Conservation (phyloP, 2,329 filamentous ascomycete genomes). For the Stemphylium lycopersici region DNA sequence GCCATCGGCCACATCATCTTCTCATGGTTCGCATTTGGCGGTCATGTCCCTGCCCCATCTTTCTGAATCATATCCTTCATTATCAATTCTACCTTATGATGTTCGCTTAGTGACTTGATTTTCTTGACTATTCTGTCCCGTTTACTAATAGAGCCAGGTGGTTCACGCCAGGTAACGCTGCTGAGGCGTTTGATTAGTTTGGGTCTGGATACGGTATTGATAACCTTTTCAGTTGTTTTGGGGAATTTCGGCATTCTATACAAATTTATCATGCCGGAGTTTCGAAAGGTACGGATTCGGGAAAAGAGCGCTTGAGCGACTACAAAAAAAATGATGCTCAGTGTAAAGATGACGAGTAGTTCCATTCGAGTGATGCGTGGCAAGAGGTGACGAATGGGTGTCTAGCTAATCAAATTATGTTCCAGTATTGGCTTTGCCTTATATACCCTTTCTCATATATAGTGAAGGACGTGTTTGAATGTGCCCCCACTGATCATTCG, state of each 20-base stretch:
- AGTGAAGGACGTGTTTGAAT: too few relatives aligned
- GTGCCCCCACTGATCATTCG: too few relatives aligned
- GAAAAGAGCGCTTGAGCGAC: neutral
- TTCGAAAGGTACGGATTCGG: neutral
- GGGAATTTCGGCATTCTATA: neutral
- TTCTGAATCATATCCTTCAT: constrained; percentile 1
- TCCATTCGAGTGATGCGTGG: neutral
- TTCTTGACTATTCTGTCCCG: neutral
- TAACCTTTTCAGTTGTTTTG: too few relatives aligned
- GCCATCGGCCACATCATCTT: neutral
- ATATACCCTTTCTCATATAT: too few relatives aligned
- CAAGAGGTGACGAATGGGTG: too few relatives aligned
- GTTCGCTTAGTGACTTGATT: neutral
- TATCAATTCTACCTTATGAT: neutral
- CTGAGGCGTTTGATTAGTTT: neutral
- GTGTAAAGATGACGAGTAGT: neutral
- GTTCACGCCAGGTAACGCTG: neutral
- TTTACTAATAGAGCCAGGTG: neutral
- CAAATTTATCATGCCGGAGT: neutral
- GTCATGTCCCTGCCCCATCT: constrained; percentile 6
- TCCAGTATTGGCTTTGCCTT: too few relatives aligned
- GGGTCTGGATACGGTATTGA: neutral
- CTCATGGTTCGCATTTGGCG: constrained; percentile 5
- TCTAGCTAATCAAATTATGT: too few relatives aligned
- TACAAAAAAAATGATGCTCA: neutral